Base-by-base conservation (phyloP, 108 stramenopile genomes). In the Aurantiochytrium sp. region DNA sequence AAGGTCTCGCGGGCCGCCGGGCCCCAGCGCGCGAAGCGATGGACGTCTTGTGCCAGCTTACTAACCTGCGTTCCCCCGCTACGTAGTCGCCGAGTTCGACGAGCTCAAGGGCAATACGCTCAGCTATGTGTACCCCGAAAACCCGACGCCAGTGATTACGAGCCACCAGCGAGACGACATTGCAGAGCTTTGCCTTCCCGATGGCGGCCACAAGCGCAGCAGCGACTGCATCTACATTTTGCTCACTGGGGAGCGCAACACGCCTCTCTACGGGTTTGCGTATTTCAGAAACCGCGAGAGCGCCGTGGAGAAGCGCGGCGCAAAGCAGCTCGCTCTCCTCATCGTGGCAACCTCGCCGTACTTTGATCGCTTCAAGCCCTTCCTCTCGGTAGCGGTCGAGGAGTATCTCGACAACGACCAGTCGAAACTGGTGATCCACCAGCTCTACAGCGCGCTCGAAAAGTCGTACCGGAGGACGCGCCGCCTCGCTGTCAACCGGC, bases 291-390 rank as follows among this genome's bases (percentile, higher is more conserved):
- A 81, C 30, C 36, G 73, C 0, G n/a, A 41, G 19, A 48, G 45
- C 30, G 73, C 73, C 0, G 45, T 6, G 42, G 73, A 81, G 45
- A 81, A 81, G 45, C 73, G 73, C 42, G 73, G 73, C 73, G 73
- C 73, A 81, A 81, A 48, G 73, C 73, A 81, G 24, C 73, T 81
- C 39, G 73, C 73, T 39, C 36, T 81, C 12, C 45, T 81, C n/a
- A 24, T 81, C 10, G 24, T 81, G 8, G 36, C 73, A 0, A 81
- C 73, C 24, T 41, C 73, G 21, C 73, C 73, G 27, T 81, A 81
- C 30, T 81, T 81, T 30, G 73, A 81, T 24, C 39, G 73, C 42
- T 81, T 81, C 45, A 22, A 30, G 27, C 73, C 73, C 17, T 81
- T 81, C 24, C 73, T 81, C 19, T 27, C 73, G 6, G 73, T 81